These are phyloP conservation scores for Gossypium schwendimanii DNA, from an alignment of 441 rosid genomes.

Conservation along the genomic window DNA sequence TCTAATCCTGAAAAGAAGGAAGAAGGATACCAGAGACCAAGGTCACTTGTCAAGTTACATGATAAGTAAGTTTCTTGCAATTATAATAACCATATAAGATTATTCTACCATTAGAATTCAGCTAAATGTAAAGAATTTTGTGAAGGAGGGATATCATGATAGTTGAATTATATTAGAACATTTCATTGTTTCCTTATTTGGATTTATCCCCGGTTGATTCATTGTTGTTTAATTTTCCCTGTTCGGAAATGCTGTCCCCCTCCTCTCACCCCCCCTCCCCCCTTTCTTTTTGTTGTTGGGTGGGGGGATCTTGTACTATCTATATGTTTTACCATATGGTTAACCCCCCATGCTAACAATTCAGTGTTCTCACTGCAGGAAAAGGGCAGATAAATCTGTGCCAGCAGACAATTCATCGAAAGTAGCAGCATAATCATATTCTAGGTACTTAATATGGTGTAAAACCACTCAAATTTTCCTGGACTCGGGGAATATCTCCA, in stretches of 20 bases:
- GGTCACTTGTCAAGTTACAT: slow-evolving; percentile 39
- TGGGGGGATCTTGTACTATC: no score
- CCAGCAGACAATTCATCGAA: not conserved
- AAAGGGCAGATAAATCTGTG: slow-evolving; percentile 13
- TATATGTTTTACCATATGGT: no score
- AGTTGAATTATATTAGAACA: not conserved
- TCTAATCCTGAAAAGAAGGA: slow-evolving; percentile 33
- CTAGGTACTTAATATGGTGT: not conserved
- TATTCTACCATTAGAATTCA: not conserved
- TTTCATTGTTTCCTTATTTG: not conserved
- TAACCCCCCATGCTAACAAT: not conserved
- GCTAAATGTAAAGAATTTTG: not conserved
- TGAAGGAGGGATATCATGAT: not conserved
- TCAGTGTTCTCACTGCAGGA: slow-evolving; percentile 23
- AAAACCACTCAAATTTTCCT: not conserved
- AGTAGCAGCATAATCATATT: slow-evolving; percentile 20
- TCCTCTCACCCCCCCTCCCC: no score
- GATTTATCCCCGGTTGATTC: no score
- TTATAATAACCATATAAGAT: not conserved
- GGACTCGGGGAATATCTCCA: not conserved
- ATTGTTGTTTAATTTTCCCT: no score
- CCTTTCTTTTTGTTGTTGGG: no score
- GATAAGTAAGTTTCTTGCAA: slow-evolving; percentile 33
- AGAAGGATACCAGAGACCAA: slow-evolving; percentile 53
- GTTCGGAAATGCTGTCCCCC: no score